A percentile compares a stretch with the other conserved stretches of the same genome.
phyloP scores from a whole-genome alignment of 176 grass and related monocot species.

The Stipa capillata region DNA sequence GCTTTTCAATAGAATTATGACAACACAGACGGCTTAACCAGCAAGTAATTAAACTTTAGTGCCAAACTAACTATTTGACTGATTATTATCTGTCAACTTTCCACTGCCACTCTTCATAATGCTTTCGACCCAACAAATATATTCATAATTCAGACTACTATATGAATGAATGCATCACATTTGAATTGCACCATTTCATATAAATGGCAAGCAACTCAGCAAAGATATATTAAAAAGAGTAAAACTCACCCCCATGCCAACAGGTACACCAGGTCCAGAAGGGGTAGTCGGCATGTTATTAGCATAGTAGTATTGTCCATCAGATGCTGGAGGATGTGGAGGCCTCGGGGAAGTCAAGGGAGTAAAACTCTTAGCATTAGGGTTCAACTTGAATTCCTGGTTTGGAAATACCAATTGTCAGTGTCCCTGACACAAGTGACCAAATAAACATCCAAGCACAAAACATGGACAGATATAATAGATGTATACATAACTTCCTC shows the following conservation, averaged over 20 bases:
- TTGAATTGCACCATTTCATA: not conserved
- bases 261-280: constrained; percentile 45
- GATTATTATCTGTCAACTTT: not conserved
- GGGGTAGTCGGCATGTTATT: constrained; percentile 34
- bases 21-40: not conserved
- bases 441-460: not conserved
- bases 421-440: not conserved
- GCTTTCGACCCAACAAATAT: not conserved
- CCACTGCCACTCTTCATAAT: not conserved
- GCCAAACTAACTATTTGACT: not conserved
- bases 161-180: not conserved
- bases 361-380: constrained; percentile 67
- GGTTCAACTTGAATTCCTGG: constrained; percentile 73
- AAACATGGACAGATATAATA: not conserved
- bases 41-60: not conserved
- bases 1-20: not conserved
- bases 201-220: not conserved
- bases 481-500: no score
- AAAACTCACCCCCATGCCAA: constrained; percentile 57
- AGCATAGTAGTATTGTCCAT: constrained; percentile 63
- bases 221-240: not conserved
- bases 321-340: constrained; percentile 33
- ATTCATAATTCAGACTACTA: not conserved
- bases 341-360: constrained; percentile 33
- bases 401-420: not conserved